These are phyloP conservation scores for Solanum hybrid DNA, from an alignment of 305 asterid genomes.

Conservation along the genomic window DNA sequence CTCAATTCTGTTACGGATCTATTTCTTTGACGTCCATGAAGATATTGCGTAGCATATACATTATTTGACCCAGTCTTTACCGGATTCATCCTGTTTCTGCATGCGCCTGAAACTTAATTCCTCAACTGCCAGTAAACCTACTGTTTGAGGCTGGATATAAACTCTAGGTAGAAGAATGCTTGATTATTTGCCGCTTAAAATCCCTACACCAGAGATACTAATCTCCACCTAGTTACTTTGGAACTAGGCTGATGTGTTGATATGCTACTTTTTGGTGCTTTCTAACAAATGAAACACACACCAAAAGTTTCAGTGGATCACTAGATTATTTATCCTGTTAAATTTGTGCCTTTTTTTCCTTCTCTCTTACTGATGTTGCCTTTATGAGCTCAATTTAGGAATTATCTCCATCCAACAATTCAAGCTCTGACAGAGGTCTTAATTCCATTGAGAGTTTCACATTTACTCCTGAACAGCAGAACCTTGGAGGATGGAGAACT, in stretches of 20 bases:
- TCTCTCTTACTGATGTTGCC: background rate
- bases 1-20: background rate
- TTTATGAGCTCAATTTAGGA: constrained; percentile 25
- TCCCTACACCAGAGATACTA: background rate
- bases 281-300: background rate
- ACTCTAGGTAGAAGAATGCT: background rate
- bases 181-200: background rate
- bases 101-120: background rate
- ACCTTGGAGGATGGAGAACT: constrained; percentile 66
- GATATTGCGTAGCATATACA: background rate
- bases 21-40: background rate
- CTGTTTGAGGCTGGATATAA: background rate
- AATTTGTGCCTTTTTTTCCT: background rate
- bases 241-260: background rate
- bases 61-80: background rate
- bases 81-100: background rate
- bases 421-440: background rate
- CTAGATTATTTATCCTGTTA: background rate
- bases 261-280: background rate
- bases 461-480: constrained; percentile 42
- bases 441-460: constrained; percentile 26
- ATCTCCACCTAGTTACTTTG: background rate
- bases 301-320: background rate
- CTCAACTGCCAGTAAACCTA: background rate
- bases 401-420: constrained; percentile 28